Conservation (phyloP, 1,284 basidiomycete species). For the Boletus mariae region DNA sequence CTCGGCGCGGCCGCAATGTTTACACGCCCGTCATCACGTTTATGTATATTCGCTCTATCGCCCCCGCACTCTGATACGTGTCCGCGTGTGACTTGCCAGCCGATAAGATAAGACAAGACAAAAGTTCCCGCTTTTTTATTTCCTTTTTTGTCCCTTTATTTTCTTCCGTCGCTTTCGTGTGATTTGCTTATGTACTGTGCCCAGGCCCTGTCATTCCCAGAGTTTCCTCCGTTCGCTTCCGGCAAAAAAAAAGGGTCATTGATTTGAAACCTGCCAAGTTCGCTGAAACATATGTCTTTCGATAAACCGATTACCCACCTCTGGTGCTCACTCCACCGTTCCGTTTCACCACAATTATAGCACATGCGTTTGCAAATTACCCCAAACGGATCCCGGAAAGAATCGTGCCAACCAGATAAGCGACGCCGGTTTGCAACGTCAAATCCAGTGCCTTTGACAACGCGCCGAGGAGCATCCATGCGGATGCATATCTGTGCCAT, state of each 20-base stretch:
- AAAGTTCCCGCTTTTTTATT: slow-evolving; percentile 10
- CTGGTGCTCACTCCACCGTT: not conserved
- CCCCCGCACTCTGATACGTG: slow-evolving; percentile 26
- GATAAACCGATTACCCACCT: not conserved
- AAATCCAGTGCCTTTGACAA: slow-evolving; percentile 1
- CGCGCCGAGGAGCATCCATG: not conserved
- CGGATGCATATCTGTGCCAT: not conserved
- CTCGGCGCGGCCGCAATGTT: slow-evolving; percentile 12
- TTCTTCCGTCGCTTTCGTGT: slow-evolving; percentile 9
- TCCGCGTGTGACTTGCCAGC: slow-evolving; percentile 18
- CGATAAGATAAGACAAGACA: slow-evolving; percentile 33
- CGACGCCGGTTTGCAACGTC: not conserved
- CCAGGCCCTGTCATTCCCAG: slow-evolving; percentile 8
- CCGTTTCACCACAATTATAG: slow-evolving; percentile 2
- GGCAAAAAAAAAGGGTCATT: slow-evolving; percentile 4
- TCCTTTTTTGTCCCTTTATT: slow-evolving; percentile 14
- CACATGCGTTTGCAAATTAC: slow-evolving; percentile 5
- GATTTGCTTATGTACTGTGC: not conserved
- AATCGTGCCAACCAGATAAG: not conserved
- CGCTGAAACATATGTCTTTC: slow-evolving; percentile 1
- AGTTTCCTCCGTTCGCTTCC: slow-evolving; percentile 12
- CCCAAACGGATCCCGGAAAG: slow-evolving; percentile 1
- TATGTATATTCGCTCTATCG: slow-evolving; percentile 19
- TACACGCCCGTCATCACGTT: slow-evolving; percentile 7
- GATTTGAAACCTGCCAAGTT: slow-evolving; percentile 5